Evolutionary conservation across 352 stramenopile species (phyloP).

Genomic region (Phytopythium delawarense): DNA sequence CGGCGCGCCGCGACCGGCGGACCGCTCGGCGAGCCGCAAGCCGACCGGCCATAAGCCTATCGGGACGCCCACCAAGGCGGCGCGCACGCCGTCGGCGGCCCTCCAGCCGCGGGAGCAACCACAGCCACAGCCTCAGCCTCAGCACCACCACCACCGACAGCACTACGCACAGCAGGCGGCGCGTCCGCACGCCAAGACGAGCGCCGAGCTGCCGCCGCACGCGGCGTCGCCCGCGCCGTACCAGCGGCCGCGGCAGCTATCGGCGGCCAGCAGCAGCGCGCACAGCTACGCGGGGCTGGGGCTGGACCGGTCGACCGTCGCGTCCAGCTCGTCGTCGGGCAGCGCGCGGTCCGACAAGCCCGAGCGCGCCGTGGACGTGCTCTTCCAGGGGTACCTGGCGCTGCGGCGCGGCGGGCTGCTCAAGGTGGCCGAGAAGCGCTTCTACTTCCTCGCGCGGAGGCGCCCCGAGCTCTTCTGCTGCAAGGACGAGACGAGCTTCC

Average conservation of each 20-base stretch:
- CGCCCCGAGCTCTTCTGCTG: constrained; percentile 49
- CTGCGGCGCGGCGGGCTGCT: constrained; percentile 44
- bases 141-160: not conserved
- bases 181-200: constrained; percentile 8
- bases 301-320: not conserved
- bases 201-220: not conserved
- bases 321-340: constrained; percentile 3
- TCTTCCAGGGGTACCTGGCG: constrained; percentile 41
- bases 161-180: not conserved
- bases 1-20: too few relatives aligned
- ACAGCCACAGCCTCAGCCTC: too few relatives aligned
- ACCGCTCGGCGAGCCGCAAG: not conserved
- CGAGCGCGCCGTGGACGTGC: constrained; percentile 27
- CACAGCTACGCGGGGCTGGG: not conserved
- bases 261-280: constrained; percentile 4
- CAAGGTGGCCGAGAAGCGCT: constrained; percentile 60
- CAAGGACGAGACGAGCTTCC: constrained; percentile 64
- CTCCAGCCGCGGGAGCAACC: not conserved
- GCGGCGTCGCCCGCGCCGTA: not conserved
- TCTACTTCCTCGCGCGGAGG: constrained; percentile 46
- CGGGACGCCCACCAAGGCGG: not conserved
- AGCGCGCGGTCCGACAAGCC: constrained; percentile 11
- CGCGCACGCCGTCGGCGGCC: not conserved
- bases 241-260: constrained; percentile 7
- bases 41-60: not conserved